Evolutionary conservation across 1,284 basidiomycete genomes (phyloP).

Genomic region (Phlebopus sp.): DNA sequence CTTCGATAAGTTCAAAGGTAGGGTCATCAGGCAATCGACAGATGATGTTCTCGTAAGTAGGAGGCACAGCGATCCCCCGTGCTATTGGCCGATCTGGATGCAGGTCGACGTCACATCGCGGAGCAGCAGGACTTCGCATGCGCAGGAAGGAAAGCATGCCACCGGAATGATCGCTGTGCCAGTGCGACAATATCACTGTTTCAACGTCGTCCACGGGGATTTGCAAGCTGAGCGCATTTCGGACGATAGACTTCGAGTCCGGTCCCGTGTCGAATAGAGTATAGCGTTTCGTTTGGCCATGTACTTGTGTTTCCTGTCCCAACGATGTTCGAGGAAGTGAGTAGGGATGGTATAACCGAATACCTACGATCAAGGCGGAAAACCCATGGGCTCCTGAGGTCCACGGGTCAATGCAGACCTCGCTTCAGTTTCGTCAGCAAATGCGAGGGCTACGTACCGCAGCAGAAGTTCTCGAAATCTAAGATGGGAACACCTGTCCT

Average conservation of each 20-base stretch:
- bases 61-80: slow-evolving; percentile 69
- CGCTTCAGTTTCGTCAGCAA: neutral
- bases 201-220: slow-evolving; percentile 53
- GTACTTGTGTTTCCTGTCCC: slow-evolving; percentile 51
- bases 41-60: slow-evolving; percentile 53
- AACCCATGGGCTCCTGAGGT: slow-evolving; percentile 75
- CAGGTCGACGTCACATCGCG: slow-evolving; percentile 57
- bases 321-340: neutral
- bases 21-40: slow-evolving; percentile 67
- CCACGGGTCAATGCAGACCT: neutral
- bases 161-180: slow-evolving; percentile 83
- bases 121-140: slow-evolving; percentile 35
- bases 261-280: slow-evolving; percentile 82
- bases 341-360: neutral
- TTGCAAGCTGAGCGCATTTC: slow-evolving; percentile 65
- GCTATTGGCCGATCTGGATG: slow-evolving; percentile 74
- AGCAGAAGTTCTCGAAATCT: slow-evolving; percentile 76
- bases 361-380: slow-evolving; percentile 67
- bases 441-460: slow-evolving; percentile 44
- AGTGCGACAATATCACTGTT: slow-evolving; percentile 73
- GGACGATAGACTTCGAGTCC: slow-evolving; percentile 65
- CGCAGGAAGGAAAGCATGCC: slow-evolving; percentile 63
- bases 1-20: slow-evolving; percentile 61
- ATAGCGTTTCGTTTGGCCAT: slow-evolving; percentile 42
- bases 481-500: slow-evolving; percentile 62